Conservation (phyloP, 78 protist genomes). For the Guillardia theta region DNA sequence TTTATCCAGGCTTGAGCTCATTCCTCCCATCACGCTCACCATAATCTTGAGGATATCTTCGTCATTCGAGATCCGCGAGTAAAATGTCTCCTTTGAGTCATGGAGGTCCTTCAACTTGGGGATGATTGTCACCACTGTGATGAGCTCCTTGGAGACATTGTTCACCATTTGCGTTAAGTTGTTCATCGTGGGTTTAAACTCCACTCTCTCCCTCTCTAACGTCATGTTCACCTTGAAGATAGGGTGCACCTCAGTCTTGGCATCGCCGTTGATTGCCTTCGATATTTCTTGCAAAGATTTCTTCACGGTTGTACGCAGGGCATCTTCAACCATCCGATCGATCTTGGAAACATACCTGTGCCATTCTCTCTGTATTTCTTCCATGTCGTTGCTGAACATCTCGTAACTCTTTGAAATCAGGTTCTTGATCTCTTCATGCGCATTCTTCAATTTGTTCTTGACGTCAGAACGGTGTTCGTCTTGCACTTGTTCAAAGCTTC, state of each 20-base stretch:
- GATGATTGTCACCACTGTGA: conserved; percentile 28
- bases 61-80: conserved; percentile 32
- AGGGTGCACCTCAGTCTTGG: conserved; percentile 45
- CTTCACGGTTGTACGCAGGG: conserved; percentile 59
- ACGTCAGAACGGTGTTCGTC: conserved; percentile 36
- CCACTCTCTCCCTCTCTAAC: conserved; percentile 24
- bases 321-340: conserved; percentile 65
- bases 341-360: conserved; percentile 21
- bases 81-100: background rate
- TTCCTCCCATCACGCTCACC: conserved; percentile 30
- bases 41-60: conserved; percentile 38
- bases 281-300: conserved; percentile 50
- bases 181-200: conserved; percentile 54
- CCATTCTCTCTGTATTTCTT: conserved; percentile 71
- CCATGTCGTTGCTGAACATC: conserved; percentile 22
- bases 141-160: conserved; percentile 43
- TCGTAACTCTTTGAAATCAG: background rate
- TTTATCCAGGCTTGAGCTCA: conserved; percentile 1
- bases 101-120: conserved; percentile 41
- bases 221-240: conserved; percentile 23
- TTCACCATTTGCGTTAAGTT: conserved; percentile 48
- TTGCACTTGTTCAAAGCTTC: conserved; percentile 60
- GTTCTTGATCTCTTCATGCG: background rate
- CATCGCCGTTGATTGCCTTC: conserved; percentile 43
- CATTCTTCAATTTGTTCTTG: background rate